Evolutionary conservation across 169 alveolate species (phyloP), one percentile per base, ranked within the genome.

Genomic region (Eimeria tenella): DNA sequence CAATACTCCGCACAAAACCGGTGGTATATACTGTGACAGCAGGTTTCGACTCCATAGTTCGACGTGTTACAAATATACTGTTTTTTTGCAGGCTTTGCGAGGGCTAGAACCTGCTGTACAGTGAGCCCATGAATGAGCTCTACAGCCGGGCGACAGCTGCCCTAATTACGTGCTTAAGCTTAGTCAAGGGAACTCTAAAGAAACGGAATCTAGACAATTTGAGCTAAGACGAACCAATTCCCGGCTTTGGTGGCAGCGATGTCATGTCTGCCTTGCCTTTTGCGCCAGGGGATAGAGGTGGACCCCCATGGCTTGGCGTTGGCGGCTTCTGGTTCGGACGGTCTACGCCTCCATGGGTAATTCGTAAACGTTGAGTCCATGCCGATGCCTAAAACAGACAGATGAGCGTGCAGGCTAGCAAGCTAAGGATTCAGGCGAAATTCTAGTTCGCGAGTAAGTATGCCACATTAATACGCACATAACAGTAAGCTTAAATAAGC

Each of bases 291-390:
- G 93, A 86, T 65, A 82, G 6, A 25, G 93, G 42, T 13, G 83
- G 82, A 11, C 52, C 93, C 13, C 70, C 93, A 86, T 62, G 83
- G 50, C 75, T 53, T 7, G 90, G 90, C 13, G 90, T 82, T 31
- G 90, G 90, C 62, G 90, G 77, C 63, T 73, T 79, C 31, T 77
- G 88, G 19, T 58, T 77, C 25, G 58, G 94, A 25, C 70, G 55
- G 71, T 68, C 93, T 65, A 49, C 70, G 81, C 93, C 81, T 23
- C 82, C 82, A 15, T 62, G 83, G 55, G 79, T 63, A 53, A 86
- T 21, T 50, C 86, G 70, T 49, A 91, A 15, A 50, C 91, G 84
- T 21, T 79, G 94, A 65, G 91, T 91, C 94, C 94, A 91, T n/a
- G 88, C 62, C 10, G 94, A 91, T 5, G 90, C 90, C 90, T 82